Evolutionary conservation across 192 early-diverging fungal genomes (phyloP).

Genomic region (Gryganskiella cystojenkinii): DNA sequence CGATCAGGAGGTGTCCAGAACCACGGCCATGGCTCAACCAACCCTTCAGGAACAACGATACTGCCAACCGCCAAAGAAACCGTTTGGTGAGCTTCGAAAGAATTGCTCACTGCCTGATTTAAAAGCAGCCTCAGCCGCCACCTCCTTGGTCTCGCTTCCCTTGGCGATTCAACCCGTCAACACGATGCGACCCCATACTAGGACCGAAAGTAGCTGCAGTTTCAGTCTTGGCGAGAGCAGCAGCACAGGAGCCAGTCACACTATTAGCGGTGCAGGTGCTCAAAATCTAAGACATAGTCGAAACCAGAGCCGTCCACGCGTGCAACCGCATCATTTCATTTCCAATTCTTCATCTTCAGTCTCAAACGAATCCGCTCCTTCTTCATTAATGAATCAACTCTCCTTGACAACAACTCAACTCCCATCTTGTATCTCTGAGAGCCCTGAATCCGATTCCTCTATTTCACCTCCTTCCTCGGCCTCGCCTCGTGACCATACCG

Average conservation of each 20-base stretch:
- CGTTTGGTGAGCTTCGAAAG: background rate
- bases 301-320: conserved; percentile 18
- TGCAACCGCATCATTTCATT: conserved; percentile 21
- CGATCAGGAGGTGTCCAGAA: conserved; percentile 5
- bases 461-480: too few relatives aligned
- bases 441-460: too few relatives aligned
- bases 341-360: background rate
- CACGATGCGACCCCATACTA: too few relatives aligned
- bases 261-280: too few relatives aligned
- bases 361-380: background rate
- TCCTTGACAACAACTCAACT: background rate
- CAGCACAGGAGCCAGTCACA: too few relatives aligned
- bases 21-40: background rate
- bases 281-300: too few relatives aligned
- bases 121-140: conserved; percentile 1
- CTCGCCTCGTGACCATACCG: background rate
- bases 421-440: too few relatives aligned
- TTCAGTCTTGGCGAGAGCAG: too few relatives aligned
- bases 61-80: background rate
- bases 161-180: background rate
- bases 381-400: background rate
- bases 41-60: background rate
- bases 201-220: too few relatives aligned
- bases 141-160: background rate
- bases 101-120: conserved; percentile 15